These are phyloP conservation scores for Trichoderma simmonsii DNA, from an alignment of 2,329 filamentous ascomycete genomes.

Conservation along the genomic window DNA sequence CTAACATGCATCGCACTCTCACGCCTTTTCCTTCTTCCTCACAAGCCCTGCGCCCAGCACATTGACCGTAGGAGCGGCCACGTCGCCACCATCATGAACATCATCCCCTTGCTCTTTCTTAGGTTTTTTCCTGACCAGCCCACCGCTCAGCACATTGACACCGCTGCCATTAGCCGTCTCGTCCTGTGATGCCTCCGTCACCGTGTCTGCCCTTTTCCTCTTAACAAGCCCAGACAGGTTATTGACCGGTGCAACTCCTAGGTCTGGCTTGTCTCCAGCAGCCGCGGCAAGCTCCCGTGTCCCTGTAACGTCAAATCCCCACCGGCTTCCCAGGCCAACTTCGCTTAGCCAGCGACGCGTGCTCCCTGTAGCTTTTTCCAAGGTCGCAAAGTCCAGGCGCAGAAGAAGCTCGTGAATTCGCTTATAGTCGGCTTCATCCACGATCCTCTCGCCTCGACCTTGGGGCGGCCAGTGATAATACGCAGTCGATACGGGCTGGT, in stretches of 20 bases:
- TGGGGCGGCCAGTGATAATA: conserved; percentile 65
- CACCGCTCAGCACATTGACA: conserved; percentile 47
- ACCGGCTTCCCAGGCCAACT: conserved; percentile 52
- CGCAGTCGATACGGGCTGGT: conserved; percentile 50
- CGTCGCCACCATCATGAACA: conserved; percentile 2
- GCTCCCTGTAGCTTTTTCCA: conserved; percentile 60
- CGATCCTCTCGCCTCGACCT: conserved; percentile 61
- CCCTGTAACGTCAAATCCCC: conserved; percentile 53
- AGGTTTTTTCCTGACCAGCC: conserved; percentile 53
- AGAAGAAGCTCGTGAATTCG: conserved; percentile 67
- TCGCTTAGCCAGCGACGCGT: conserved; percentile 70
- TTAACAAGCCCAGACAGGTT: conserved; percentile 50
- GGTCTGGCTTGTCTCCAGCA: conserved; percentile 1
- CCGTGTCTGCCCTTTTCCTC: conserved; percentile 40
- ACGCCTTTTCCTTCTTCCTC: conserved; percentile 55
- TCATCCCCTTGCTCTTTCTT: conserved; percentile 36
- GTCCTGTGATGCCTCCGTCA: conserved; percentile 20
- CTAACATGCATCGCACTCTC: neutral
- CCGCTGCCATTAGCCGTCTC: conserved; percentile 19
- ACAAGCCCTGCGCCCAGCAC: conserved; percentile 49
- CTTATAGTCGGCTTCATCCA: conserved; percentile 63
- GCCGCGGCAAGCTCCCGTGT: conserved; percentile 29
- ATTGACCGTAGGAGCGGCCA: conserved; percentile 36
- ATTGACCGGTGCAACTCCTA: conserved; percentile 35
- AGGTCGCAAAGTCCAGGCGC: conserved; percentile 68